Evolutionary conservation across 768 basidiomycete species (phyloP), one percentile per base, ranked within the genome.

Genomic region (Rhodotorula graminis): DNA sequence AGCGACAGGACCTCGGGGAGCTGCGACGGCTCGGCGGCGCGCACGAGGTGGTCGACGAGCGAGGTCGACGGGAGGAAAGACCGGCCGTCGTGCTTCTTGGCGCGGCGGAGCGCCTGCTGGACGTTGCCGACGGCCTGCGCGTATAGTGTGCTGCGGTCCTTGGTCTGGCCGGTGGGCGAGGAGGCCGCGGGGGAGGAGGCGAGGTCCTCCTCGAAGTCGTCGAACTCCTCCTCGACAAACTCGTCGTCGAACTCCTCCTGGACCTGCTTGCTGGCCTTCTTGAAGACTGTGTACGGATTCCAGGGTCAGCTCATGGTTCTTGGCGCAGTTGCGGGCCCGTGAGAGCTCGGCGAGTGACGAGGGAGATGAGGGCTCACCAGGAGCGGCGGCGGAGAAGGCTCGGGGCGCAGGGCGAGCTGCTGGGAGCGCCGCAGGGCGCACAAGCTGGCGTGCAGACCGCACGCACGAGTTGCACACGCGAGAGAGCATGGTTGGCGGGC

Each of bases 211-310:
- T 47, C 47, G 37, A 47, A 0, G 25, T 40, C 61, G 40, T 61
- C 60, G 60, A 61, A n/a, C 47, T 59, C 61, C 31, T 70, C 69
- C 40, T 70, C 69, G 59, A 65, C 15, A 4, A 31, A 16, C 58
- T 72, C 71, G 63, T 72, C 71, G 23, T 63, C 61, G 31, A 72
- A 72, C 23, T 72, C 33, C 31, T 27, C 14, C 56, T 62, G 47
- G 37, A 29, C 47, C 3, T 18, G 25, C 46, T 65, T 61, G 58
- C 55, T 50, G 37, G 62, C 62, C 63, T 50, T 53, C 52, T 61
- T 61, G 47, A 18, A 42, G 11, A n/a, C 65, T 66, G 44, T 46
- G n/a, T 18, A 47, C 2, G 9, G 27, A 5, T 46, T 3, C 21
- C 42, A 27, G 27, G 12, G 47, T 31, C 23, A 33, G 37, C 57